phyloP scores from a whole-genome alignment of 139 green algal genomes.

The Chlorella sorokiniana region DNA sequence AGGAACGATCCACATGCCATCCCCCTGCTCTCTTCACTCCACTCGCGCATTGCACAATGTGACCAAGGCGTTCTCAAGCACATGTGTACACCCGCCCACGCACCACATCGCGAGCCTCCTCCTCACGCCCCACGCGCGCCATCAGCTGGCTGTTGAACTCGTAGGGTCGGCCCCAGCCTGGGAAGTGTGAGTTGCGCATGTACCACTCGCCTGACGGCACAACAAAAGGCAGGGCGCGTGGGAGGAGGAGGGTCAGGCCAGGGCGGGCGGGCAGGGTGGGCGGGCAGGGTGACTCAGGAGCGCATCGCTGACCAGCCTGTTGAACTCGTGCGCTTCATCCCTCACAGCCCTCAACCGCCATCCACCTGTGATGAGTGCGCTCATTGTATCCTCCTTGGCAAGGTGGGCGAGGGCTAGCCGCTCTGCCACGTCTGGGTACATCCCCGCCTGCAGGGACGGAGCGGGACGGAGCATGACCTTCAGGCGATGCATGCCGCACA shows the following conservation, averaged over 20 bases:
- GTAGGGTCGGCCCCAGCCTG: conserved; percentile 76
- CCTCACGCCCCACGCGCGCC: conserved; percentile 41
- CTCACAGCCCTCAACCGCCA: neutral
- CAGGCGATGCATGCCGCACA: neutral
- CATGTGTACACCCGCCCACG: too few species aligned
- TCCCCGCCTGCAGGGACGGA: conserved; percentile 48
- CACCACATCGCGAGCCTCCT: conserved; percentile 72
- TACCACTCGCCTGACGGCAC: conserved; percentile 75
- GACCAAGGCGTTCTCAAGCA: too few species aligned
- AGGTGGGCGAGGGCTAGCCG: conserved; percentile 65
- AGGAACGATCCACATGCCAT: too few species aligned
- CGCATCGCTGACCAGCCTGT: too few species aligned
- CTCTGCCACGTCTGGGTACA: conserved; percentile 80
- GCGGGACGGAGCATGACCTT: neutral
- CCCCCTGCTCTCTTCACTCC: too few species aligned
- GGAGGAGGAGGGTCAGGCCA: neutral
- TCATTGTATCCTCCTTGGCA: conserved; percentile 58
- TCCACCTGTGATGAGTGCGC: conserved; percentile 23
- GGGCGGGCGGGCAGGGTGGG: too few species aligned
- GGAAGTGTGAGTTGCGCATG: conserved; percentile 78
- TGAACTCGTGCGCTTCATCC: neutral
- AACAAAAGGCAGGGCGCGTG: neutral
- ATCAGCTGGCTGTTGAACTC: conserved; percentile 75
- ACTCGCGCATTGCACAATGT: too few species aligned
- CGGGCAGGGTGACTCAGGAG: neutral